Evolutionary conservation across 208 protist genomes (phyloP).

Genomic region (Trypanosoma vivax): DNA sequence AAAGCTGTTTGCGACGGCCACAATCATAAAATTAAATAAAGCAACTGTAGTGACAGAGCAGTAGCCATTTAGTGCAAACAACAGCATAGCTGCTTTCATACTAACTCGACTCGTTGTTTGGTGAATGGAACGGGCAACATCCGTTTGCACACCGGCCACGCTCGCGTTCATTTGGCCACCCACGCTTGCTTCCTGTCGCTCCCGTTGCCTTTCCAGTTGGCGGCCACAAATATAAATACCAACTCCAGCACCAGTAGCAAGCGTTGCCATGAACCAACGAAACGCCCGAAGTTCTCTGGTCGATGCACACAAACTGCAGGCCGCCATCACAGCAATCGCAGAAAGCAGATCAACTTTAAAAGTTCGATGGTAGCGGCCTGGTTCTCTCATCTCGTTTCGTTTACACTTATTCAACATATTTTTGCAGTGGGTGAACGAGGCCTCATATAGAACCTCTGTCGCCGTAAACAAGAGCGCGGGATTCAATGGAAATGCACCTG

Average conservation of each 20-base stretch:
- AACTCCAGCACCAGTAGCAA: slow-evolving; percentile 7
- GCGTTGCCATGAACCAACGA: slow-evolving; percentile 16
- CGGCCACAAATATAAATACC: slow-evolving; percentile 9
- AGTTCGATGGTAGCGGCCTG: not conserved
- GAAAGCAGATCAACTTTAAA: not conserved
- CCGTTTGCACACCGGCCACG: not conserved
- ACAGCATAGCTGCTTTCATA: slow-evolving; percentile 38
- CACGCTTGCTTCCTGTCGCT: not conserved
- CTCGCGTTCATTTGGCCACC: not conserved
- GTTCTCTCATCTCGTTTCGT: not conserved
- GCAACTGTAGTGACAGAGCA: slow-evolving; percentile 7
- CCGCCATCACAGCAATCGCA: slow-evolving; percentile 4
- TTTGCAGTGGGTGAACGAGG: slow-evolving; percentile 8
- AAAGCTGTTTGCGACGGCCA: slow-evolving; percentile 3
- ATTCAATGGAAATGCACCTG: not conserved
- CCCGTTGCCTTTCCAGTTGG: not conserved
- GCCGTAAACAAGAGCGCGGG: slow-evolving; percentile 11
- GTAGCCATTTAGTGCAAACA: slow-evolving; percentile 31
- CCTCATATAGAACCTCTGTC: slow-evolving; percentile 13
- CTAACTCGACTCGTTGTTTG: slow-evolving; percentile 42
- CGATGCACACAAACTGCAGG: not conserved
- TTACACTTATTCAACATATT: not conserved
- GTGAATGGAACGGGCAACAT: slow-evolving; percentile 26
- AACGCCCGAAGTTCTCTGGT: not conserved
- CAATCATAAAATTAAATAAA: slow-evolving; percentile 21